These are phyloP conservation scores for Ogataea pini DNA, from an alignment of 805 yeast genomes.

Conservation along the genomic window DNA sequence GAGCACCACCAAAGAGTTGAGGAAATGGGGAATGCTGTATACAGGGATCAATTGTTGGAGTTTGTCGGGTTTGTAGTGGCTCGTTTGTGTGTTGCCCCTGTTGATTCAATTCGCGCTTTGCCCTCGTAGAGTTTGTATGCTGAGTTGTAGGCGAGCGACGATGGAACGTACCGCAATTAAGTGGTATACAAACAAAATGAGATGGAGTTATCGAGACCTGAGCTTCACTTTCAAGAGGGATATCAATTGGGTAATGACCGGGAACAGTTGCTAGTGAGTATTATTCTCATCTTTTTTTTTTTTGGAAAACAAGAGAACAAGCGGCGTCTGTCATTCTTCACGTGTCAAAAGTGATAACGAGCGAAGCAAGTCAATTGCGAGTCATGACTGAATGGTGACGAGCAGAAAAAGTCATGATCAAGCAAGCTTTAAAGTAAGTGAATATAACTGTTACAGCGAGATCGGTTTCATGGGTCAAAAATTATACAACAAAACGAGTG, in stretches of 20 bases:
- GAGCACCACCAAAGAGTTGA: background rate
- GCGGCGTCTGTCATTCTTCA: conserved; percentile 3
- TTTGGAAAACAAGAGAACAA: background rate
- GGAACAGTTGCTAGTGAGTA: no score
- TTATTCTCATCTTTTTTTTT: conserved; percentile 1
- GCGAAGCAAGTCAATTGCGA: background rate
- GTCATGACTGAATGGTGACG: no score
- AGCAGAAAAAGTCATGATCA: no score
- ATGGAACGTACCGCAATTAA: background rate
- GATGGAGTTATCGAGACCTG: no score
- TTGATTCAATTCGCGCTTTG: background rate
- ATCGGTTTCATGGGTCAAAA: no score
- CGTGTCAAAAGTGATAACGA: background rate
- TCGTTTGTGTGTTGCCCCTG: conserved; percentile 1
- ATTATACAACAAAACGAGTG: no score
- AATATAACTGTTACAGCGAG: no score
- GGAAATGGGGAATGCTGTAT: background rate
- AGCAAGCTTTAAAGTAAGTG: no score
- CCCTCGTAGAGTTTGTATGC: no score
- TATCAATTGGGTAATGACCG: no score
- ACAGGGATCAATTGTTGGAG: background rate
- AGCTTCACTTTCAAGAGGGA: background rate
- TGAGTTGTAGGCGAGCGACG: background rate
- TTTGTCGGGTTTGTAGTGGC: background rate
- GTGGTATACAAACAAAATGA: no score